These are phyloP conservation scores for Neopestalotiopsis rosae DNA, from an alignment of 2,329 filamentous ascomycete species.

Conservation along the genomic window DNA sequence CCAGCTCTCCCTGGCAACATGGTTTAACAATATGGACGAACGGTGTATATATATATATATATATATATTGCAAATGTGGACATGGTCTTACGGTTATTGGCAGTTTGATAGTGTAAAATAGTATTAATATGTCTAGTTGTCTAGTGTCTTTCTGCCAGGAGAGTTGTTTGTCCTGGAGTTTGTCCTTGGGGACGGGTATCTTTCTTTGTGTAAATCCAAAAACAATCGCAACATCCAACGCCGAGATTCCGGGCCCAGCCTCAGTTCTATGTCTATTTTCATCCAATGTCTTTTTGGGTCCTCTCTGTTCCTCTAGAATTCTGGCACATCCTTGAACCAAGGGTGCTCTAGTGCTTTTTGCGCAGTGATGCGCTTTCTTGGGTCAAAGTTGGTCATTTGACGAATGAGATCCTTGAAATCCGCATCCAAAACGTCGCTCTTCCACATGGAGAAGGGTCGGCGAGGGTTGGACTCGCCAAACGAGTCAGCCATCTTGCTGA, in stretches of 20 bases:
- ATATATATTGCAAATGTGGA: too few species aligned
- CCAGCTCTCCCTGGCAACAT: too few species aligned
- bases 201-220: neutral
- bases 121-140: neutral
- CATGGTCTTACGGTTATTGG: too few species aligned
- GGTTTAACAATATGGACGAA: too few species aligned
- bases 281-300: neutral
- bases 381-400: constrained; percentile 46
- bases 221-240: neutral
- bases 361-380: constrained; percentile 44
- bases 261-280: constrained; percentile 3
- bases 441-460: constrained; percentile 46
- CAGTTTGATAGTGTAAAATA: neutral
- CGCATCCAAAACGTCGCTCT: constrained; percentile 42
- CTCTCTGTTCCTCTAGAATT: neutral
- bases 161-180: neutral
- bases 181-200: constrained; percentile 4
- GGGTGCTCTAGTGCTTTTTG: constrained; percentile 41
- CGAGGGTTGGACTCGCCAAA: constrained; percentile 48
- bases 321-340: constrained; percentile 31
- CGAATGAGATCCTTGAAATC: constrained; percentile 45
- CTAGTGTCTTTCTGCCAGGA: neutral
- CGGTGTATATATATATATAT: too few species aligned
- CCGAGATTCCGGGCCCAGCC: neutral
- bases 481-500: constrained; percentile 42